Evolutionary conservation across 2,329 filamentous ascomycete genomes (phyloP).

Genomic region (Colletotrichum truncatum): DNA sequence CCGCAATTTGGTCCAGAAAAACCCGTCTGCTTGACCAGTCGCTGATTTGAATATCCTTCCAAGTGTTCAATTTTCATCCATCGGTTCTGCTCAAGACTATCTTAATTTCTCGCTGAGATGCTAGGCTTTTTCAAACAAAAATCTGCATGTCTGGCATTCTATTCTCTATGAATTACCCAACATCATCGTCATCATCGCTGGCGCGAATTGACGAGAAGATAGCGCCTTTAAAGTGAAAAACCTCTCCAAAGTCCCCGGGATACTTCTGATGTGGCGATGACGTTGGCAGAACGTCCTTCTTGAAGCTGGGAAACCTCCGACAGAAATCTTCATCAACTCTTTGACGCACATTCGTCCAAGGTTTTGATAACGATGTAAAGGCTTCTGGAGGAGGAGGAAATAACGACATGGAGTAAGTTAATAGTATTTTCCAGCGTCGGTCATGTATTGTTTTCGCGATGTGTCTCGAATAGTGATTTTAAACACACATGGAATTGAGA

Average conservation of each 20-base stretch:
- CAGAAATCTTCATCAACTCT: neutral
- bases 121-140: neutral
- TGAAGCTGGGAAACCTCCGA: neutral
- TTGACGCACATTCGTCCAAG: neutral
- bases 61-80: slow-evolving; percentile 29
- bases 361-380: neutral
- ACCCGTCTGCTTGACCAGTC: neutral
- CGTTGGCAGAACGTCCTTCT: accelerated
- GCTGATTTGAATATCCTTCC: too few relatives aligned
- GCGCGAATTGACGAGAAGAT: slow-evolving; percentile 19
- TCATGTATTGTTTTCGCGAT: accelerated
- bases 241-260: neutral
- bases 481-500: slow-evolving; percentile 33
- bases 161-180: slow-evolving; percentile 12
- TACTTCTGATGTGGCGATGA: accelerated
- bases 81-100: neutral
- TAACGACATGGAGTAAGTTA: accelerated
- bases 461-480: neutral
- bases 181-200: slow-evolving; percentile 22
- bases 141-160: neutral
- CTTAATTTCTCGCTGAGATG: slow-evolving; percentile 20
- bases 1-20: slow-evolving; percentile 20
- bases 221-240: neutral
- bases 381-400: accelerated
- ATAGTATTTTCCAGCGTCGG: accelerated